These are phyloP conservation scores for Aspergillus candidus DNA, from an alignment of 2,329 filamentous ascomycete species.

Conservation along the genomic window DNA sequence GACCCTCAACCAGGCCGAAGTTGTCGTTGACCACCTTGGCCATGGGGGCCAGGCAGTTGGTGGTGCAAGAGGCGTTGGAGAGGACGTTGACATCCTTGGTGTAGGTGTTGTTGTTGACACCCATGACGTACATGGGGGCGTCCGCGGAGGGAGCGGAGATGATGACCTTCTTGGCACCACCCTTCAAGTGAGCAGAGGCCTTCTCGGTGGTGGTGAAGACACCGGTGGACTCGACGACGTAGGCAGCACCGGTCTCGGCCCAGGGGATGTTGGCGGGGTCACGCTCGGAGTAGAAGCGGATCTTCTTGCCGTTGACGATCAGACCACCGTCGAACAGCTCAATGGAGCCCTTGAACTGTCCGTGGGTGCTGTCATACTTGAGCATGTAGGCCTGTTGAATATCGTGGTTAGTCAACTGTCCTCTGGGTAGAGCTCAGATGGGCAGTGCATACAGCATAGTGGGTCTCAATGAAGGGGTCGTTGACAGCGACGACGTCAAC, in stretches of 20 bases:
- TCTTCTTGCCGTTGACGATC: constrained; percentile 85
- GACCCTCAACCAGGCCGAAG: constrained; percentile 93
- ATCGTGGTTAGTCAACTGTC: neutral
- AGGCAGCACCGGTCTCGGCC: constrained; percentile 78
- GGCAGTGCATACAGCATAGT: constrained; percentile 78
- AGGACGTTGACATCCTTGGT: constrained; percentile 85
- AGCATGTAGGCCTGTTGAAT: constrained; percentile 85
- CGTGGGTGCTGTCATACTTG: constrained; percentile 98
- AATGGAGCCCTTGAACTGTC: constrained; percentile 89
- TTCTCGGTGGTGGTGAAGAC: constrained; percentile 99
- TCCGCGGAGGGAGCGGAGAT: constrained; percentile 58
- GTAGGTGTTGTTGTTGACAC: constrained; percentile 95
- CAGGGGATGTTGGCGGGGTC: constrained; percentile 89
- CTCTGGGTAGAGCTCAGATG: constrained; percentile 3
- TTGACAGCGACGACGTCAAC: constrained; percentile 95
- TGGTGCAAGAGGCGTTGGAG: constrained; percentile 99
- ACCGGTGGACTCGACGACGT: constrained; percentile 96
- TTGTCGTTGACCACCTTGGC: constrained; percentile 99
- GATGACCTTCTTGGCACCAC: constrained; percentile 96
- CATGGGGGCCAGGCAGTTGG: constrained; percentile 98
- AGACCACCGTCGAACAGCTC: constrained; percentile 66
- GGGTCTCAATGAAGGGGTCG: constrained; percentile 97
- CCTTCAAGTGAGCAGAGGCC: constrained; percentile 88
- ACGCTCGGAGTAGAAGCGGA: constrained; percentile 91
- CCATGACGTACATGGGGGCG: constrained; percentile 99